Evolutionary conservation across 1,284 basidiomycete genomes (phyloP), one percentile per base, ranked within the genome.

Genomic region (Tetrapyrgos nigripes): DNA sequence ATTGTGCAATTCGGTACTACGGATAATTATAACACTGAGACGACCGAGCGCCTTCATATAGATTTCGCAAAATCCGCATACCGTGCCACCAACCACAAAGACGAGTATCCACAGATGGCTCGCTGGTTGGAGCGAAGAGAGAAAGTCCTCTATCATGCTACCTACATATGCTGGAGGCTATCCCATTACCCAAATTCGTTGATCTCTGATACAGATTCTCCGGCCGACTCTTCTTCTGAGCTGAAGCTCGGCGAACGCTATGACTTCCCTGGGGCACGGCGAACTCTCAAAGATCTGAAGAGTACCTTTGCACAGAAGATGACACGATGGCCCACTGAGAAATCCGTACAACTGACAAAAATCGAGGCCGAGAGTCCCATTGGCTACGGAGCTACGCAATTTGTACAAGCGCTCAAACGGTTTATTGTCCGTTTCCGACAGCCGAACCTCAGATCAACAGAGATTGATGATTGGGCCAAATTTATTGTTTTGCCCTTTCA

Each of bases 71-170:
- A 73, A 49, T 57, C 68, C 2, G 69, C 66, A 1, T 74, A 68
- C 31, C 65, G 64, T 1, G 68, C 64, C 0, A 62, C 61, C 1
- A 75, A 72, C 48, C 50, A 59, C 9, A 61, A 62, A 23, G 63
- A 72, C 40, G 64, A 72, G 49, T 50, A 57, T 23, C 26, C 56
- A 11, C 78, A 77, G 69, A 80, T 79, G 70, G 73, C 62, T 21
- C 64, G 17, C 63, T 75, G 49, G 67, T 62, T 46, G 64, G 70
- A 31, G 26, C 58, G 9, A 40, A 60, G 11, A 28, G 54, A 17
- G 53, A 59, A 13, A 65, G 62, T 5, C 35, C 17, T 13, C 24
- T 47, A 4, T 50, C 55, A 5, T 26, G 55, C 68, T 2, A 62
- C 66, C 4, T 63, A 63, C 21, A 50, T 70, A 3, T 66, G 71